Evolutionary conservation across 495 filamentous ascomycete species (phyloP).

Genomic region (Barbatosphaeria neglecta): DNA sequence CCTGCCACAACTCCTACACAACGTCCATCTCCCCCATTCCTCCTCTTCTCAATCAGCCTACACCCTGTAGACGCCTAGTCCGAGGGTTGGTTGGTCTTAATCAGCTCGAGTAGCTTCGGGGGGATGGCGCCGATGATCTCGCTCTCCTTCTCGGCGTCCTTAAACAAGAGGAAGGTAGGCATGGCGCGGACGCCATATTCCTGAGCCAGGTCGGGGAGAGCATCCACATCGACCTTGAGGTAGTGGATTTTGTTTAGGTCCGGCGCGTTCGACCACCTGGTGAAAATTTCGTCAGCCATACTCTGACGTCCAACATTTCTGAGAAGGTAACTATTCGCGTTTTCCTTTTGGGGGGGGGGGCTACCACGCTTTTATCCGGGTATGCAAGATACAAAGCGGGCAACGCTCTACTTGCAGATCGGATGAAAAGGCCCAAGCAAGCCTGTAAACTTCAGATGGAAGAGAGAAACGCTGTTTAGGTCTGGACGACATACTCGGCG

Average conservation of each 20-base stretch:
- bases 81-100: slow-evolving; percentile 18
- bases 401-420: not conserved
- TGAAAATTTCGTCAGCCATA: no score
- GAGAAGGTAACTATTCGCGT: not conserved
- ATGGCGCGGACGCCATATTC: slow-evolving; percentile 83
- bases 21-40: not conserved
- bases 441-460: not conserved
- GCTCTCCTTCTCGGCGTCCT: slow-evolving; percentile 48
- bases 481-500: slow-evolving; percentile 37
- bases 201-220: slow-evolving; percentile 60
- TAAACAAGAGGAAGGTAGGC: slow-evolving; percentile 88
- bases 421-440: not conserved
- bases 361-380: no score
- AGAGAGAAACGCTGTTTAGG: no score
- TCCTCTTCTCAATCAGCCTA: not conserved
- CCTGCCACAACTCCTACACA: not conserved
- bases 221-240: slow-evolving; percentile 90
- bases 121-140: slow-evolving; percentile 80
- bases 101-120: slow-evolving; percentile 43
- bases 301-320: no score
- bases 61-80: not conserved
- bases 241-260: no score
- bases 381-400: not conserved
- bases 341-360: not conserved
- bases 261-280: no score